phyloP scores from a whole-genome alignment of 768 basidiomycete species.

The Mrakia blollopis region DNA sequence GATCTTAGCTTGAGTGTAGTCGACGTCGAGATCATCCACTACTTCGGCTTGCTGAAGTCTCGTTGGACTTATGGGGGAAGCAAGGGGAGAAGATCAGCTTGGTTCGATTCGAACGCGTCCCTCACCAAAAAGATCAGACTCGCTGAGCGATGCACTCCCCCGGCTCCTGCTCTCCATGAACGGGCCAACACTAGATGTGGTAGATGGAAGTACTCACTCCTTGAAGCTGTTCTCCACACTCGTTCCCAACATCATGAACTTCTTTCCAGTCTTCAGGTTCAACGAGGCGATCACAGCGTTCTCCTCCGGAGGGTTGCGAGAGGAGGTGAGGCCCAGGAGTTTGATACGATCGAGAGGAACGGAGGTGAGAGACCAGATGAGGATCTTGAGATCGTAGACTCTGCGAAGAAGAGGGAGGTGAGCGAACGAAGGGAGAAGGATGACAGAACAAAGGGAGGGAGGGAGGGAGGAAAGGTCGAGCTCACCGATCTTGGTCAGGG shows the following conservation, averaged over 20 bases:
- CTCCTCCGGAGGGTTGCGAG: conserved; percentile 67
- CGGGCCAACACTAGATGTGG: no score
- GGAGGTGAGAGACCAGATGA: conserved; percentile 62
- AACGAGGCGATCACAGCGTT: conserved; percentile 63
- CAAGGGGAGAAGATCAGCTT: not conserved
- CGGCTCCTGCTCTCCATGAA: no score
- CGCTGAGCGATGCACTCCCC: no score
- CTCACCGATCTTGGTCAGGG: conserved; percentile 25
- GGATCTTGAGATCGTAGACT: conserved; percentile 71
- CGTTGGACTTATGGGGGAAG: conserved; percentile 48
- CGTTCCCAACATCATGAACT: conserved; percentile 80
- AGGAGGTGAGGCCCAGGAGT: conserved; percentile 76
- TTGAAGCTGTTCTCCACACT: conserved; percentile 76
- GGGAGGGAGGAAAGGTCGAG: not conserved
- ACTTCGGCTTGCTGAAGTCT: conserved; percentile 50
- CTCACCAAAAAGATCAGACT: no score
- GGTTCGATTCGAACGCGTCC: not conserved
- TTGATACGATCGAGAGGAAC: conserved; percentile 84
- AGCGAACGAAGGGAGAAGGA: not conserved
- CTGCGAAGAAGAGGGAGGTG: conserved; percentile 45
- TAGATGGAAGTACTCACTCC: conserved; percentile 56
- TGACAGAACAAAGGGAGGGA: not conserved
- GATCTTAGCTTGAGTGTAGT: conserved; percentile 59
- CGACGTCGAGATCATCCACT: conserved; percentile 74
- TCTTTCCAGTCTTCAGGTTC: conserved; percentile 57